Evolutionary conservation across 352 stramenopile genomes (phyloP).

Genomic region (Phytophthora cryptogea): DNA sequence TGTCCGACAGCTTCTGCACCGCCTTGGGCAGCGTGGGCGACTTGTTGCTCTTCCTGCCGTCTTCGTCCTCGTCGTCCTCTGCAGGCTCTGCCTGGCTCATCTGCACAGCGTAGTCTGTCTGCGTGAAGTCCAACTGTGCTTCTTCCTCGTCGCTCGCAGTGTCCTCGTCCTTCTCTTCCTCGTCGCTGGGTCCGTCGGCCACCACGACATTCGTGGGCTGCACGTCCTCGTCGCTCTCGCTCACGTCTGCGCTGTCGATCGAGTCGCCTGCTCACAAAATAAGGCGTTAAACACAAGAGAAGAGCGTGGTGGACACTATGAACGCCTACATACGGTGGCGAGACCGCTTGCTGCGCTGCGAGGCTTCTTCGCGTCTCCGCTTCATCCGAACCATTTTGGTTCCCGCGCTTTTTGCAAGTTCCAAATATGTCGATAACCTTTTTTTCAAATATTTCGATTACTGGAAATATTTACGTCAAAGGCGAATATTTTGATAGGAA

Average conservation of each 20-base stretch:
- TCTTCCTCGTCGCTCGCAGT: conserved; percentile 48
- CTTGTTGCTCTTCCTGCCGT: conserved; percentile 40
- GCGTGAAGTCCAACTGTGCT: conserved; percentile 73
- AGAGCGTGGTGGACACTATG: background rate
- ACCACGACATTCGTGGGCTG: conserved; percentile 33
- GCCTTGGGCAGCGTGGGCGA: conserved; percentile 39
- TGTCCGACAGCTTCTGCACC: conserved; percentile 55
- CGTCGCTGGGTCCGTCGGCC: conserved; percentile 25
- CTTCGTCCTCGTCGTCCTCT: conserved; percentile 37
- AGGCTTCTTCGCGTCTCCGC: conserved; percentile 38
- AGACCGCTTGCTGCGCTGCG: conserved; percentile 37
- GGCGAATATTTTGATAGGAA: background rate
- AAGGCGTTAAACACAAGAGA: background rate
- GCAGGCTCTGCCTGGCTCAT: conserved; percentile 45
- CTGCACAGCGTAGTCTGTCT: conserved; percentile 72
- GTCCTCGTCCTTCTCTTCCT: conserved; percentile 42
- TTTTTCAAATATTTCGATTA: background rate
- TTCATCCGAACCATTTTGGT: conserved; percentile 35
- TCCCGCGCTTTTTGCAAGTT: conserved; percentile 20
- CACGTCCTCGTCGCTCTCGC: conserved; percentile 40
- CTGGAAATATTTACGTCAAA: background rate
- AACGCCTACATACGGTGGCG: conserved; percentile 35
- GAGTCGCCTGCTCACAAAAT: conserved; percentile 24
- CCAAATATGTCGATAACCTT: too few species aligned
- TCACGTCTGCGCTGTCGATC: conserved; percentile 35